phyloP scores from a whole-genome alignment of 1,284 basidiomycete species.

The Inonotus obliquus region DNA sequence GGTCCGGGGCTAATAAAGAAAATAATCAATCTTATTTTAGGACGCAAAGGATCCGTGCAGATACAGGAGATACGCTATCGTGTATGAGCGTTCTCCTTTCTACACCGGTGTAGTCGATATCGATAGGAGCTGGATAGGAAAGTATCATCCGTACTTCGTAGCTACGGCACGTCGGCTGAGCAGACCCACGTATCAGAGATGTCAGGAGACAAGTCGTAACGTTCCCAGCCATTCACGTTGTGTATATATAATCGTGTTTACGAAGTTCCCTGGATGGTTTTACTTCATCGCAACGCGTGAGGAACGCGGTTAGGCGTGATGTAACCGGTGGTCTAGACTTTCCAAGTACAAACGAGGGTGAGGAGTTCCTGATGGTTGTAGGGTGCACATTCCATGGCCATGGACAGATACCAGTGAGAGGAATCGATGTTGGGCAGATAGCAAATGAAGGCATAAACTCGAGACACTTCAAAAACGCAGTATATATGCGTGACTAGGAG shows the following conservation, averaged over 20 bases:
- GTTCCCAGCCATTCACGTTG: not conserved
- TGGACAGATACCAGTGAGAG: not conserved
- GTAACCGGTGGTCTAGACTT: not conserved
- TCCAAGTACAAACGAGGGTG: not conserved
- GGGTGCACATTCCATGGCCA: not conserved
- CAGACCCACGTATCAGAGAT: not conserved
- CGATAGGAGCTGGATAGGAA: not conserved
- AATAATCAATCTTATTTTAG: not conserved
- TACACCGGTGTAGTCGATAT: not conserved
- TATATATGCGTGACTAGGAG: not conserved
- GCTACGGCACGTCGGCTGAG: not conserved
- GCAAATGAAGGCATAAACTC: not conserved
- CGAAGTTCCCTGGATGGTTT: not conserved
- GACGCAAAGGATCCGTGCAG: not conserved
- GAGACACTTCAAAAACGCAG: not conserved
- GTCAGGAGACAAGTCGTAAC: not conserved
- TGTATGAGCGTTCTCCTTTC: not conserved
- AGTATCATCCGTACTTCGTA: not conserved
- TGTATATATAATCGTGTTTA: not conserved
- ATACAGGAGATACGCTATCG: not conserved
- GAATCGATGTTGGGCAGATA: not conserved
- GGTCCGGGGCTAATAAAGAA: not conserved
- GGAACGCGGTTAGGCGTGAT: not conserved
- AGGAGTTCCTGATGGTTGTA: not conserved
- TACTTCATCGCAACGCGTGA: not conserved